Base-by-base conservation (phyloP, 306 rosid genomes). In the Albizia julibrissin region DNA sequence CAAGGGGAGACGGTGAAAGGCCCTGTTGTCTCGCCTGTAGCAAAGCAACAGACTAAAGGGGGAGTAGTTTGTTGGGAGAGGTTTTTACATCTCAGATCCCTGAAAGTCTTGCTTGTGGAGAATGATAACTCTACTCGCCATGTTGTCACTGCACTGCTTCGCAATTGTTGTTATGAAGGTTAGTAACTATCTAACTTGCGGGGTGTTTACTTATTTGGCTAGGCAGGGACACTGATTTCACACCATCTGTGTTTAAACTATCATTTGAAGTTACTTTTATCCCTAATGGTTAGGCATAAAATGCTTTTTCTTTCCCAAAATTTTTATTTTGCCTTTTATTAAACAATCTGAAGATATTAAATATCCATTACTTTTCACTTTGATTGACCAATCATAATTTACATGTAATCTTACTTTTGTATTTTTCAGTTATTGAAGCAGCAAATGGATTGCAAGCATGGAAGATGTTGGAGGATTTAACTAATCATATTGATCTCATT, bases 131-230 rank as follows among this genome's bases (percentile, higher is more conserved):
- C 84, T 69, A 92, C 98, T 10, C 98, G 98, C 72, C 97, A 87
- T 70, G 83, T 94, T 74, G 97, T 91, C 72, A 82, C 94, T 52
- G 98, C 98, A 34, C 86, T 92, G 84, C 98, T 94, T 79, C 93
- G 93, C 69, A 92, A 91, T 86, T 94, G 97, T 88, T 87, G 97
- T 81, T 94, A 91, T 87, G 98, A 94, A 92, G 98, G 97, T 85
- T 50, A 54, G 85, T 77, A 64, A 8, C 74, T 75, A 39, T 56
- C 19, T n/a, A 5, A 37, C 15, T 56, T 27, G 42, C 27, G 16
- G 58, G 65, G 61, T 76, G 19, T 64, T n/a, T 42, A 70, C 54
- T 56, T 74, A 31, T 52, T 52, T 50, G 29, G 10, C 21, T 19
- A 27, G 10, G 39, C 26, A 0, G 12, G 43, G 62, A 47, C 59